These are phyloP conservation scores for Pichia heedii DNA, from an alignment of 805 yeast genomes.

Conservation along the genomic window DNA sequence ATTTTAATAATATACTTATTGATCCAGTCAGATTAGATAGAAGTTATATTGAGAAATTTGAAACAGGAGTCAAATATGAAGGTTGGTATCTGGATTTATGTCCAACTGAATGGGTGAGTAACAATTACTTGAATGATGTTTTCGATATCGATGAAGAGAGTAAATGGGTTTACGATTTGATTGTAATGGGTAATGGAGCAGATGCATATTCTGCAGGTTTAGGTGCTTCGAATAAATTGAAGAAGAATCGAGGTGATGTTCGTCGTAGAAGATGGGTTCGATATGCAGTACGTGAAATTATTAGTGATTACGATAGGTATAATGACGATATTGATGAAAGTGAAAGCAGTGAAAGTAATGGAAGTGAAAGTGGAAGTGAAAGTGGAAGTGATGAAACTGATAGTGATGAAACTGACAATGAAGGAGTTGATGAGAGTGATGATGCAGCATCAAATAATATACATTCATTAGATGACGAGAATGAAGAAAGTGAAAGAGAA, in stretches of 20 bases:
- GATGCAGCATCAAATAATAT: no score
- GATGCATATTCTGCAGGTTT: slow-evolving; percentile 19
- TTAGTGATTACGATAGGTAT: neutral
- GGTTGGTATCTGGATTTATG: slow-evolving; percentile 63
- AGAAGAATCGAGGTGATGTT: slow-evolving; percentile 31
- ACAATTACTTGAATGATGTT: slow-evolving; percentile 39
- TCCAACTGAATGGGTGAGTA: slow-evolving; percentile 55
- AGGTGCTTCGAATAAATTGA: slow-evolving; percentile 11
- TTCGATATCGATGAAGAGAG: slow-evolving; percentile 62
- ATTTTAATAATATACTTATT: slow-evolving; percentile 6
- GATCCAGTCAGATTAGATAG: slow-evolving; percentile 5
- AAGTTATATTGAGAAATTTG: slow-evolving; percentile 8
- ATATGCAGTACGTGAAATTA: slow-evolving; percentile 25
- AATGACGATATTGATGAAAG: neutral
- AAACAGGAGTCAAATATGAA: slow-evolving; percentile 14
- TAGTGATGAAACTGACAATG: neutral
- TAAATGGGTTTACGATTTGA: slow-evolving; percentile 77
- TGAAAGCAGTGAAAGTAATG: slow-evolving; percentile 1
- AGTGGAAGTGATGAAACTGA: neutral
- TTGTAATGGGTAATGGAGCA: slow-evolving; percentile 13
- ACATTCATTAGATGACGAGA: no score
- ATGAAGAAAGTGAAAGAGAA: no score
- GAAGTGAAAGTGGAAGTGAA: neutral
- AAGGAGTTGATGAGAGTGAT: no score
- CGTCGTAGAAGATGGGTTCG: slow-evolving; percentile 67